A percentile compares a stretch with the other conserved stretches of the same genome.
phyloP scores from a whole-genome alignment of 257 asterid species.

The Solanum phureja region DNA sequence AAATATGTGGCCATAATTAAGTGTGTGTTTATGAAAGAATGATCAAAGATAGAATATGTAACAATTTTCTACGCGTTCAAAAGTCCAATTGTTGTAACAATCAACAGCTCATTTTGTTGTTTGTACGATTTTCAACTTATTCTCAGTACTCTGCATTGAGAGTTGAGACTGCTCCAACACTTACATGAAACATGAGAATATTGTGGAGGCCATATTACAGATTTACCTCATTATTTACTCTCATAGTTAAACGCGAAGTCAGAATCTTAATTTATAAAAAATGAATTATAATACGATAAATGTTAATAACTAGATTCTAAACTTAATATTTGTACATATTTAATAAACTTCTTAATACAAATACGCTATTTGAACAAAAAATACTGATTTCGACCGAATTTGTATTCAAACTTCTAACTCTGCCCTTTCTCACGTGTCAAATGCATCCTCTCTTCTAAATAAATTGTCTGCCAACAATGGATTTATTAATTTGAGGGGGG shows the following conservation, averaged over 20 bases:
- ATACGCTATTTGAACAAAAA: accelerated
- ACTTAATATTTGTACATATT: background rate
- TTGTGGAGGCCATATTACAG: background rate
- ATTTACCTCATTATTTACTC: background rate
- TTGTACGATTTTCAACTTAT: background rate
- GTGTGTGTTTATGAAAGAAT: background rate
- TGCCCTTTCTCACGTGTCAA: background rate
- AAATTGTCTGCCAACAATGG: background rate
- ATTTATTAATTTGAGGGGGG: background rate
- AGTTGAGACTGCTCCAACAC: background rate
- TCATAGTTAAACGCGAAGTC: no score
- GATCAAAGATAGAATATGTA: background rate
- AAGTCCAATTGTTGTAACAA: constrained; percentile 1
- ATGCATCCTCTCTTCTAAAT: background rate
- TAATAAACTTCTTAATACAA: background rate
- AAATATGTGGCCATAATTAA: background rate
- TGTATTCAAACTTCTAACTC: accelerated
- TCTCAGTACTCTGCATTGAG: background rate
- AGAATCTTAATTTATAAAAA: no score
- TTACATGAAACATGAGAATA: background rate
- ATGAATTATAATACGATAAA: background rate
- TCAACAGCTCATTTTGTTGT: constrained; percentile 10
- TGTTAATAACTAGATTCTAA: background rate
- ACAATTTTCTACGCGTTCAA: background rate
- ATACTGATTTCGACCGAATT: accelerated